Percentiles rank a stretch among this genome's conserved stretches.
These are phyloP conservation scores for Cystobasidium slooffiae DNA, from an alignment of 1,284 basidiomycete genomes.

Conservation along the genomic window DNA sequence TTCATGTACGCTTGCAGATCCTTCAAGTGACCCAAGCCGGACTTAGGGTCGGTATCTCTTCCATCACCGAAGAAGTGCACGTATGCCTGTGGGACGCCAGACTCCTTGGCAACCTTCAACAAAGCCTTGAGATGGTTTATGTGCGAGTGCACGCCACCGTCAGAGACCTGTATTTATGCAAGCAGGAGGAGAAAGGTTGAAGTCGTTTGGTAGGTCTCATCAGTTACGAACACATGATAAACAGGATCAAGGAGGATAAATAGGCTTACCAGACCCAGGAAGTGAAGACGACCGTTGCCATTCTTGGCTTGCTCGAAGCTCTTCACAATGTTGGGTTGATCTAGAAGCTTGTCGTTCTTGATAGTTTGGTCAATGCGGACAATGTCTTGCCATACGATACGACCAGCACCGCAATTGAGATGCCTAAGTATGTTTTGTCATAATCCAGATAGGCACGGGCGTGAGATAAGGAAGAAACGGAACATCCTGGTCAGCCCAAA, in stretches of 20 bases:
- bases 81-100: constrained; percentile 78
- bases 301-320: constrained; percentile 77
- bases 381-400: constrained; percentile 93
- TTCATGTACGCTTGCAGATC: constrained; percentile 77
- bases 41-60: constrained; percentile 84
- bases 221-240: no score
- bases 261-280: constrained; percentile 71
- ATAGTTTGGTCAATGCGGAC: constrained; percentile 87
- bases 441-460: no score
- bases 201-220: neutral
- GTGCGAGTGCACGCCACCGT: constrained; percentile 93
- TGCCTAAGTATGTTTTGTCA: constrained; percentile 63
- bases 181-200: constrained; percentile 5
- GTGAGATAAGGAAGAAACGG: neutral
- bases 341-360: constrained; percentile 82
- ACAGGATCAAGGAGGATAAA: neutral
- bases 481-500: neutral
- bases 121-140: constrained; percentile 83
- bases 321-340: constrained; percentile 72
- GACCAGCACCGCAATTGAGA: constrained; percentile 87
- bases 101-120: constrained; percentile 81
- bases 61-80: constrained; percentile 90
- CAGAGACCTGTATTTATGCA: constrained; percentile 67
- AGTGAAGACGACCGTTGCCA: constrained; percentile 76
- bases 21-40: constrained; percentile 72